A percentile compares a stretch with the other conserved stretches of the same genome.
These are phyloP conservation scores for Heimioporus sp. DNA, from an alignment of 768 basidiomycete species.

Conservation along the genomic window DNA sequence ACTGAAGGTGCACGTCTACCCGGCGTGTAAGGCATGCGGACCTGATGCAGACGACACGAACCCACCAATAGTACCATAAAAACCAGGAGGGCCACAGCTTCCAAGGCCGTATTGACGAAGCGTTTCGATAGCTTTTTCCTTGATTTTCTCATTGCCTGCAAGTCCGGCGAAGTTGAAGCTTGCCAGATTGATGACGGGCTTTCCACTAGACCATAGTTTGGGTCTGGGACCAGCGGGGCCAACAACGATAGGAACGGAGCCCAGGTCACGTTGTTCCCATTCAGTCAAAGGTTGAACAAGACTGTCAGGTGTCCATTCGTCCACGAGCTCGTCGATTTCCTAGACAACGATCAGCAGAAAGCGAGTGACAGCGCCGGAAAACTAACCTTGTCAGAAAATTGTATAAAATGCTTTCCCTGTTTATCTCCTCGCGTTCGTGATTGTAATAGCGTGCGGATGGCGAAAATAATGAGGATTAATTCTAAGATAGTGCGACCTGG, in stretches of 20 bases:
- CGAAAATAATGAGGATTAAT: conserved; percentile 83
- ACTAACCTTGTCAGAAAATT: conserved; percentile 84
- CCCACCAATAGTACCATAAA: conserved; percentile 94
- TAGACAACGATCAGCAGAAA: conserved; percentile 27
- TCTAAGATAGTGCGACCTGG: conserved; percentile 91
- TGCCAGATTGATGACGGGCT: conserved; percentile 80
- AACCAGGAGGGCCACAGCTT: conserved; percentile 94
- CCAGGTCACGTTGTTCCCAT: conserved; percentile 66
- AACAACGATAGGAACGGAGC: conserved; percentile 68
- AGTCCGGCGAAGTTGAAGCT: conserved; percentile 92
- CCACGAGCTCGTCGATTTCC: conserved; percentile 97
- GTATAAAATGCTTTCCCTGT: conserved; percentile 83
- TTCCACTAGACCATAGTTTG: conserved; percentile 67
- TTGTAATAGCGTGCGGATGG: conserved; percentile 86
- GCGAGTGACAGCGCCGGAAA: not conserved
- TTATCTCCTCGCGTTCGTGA: conserved; percentile 85
- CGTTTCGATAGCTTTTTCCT: conserved; percentile 80
- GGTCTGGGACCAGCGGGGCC: conserved; percentile 85
- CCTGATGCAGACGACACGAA: conserved; percentile 6
- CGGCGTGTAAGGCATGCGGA: conserved; percentile 4
- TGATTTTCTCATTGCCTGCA: conserved; percentile 83
- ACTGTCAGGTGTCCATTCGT: conserved; percentile 91
- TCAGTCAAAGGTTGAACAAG: conserved; percentile 62
- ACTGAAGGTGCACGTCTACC: conserved; percentile 84
- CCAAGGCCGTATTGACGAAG: conserved; percentile 89